A percentile compares a stretch with the other conserved stretches of the same genome.
Evolutionary conservation across 805 yeast species (phyloP).

Genomic region (Barnettozyma sucrosica): DNA sequence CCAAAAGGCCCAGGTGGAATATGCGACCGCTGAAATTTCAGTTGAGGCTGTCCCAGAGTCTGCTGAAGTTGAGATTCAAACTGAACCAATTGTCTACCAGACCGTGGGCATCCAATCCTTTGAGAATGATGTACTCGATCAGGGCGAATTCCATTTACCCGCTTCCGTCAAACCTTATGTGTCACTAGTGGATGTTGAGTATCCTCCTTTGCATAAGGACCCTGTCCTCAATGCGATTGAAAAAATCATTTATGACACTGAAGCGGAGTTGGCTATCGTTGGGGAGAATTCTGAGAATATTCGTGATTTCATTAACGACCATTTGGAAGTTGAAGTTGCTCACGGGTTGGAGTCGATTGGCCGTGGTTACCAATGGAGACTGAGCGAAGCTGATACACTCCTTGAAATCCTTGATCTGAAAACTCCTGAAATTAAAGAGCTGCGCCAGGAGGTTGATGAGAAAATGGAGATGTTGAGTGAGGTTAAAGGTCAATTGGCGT

Average conservation of each 20-base stretch:
- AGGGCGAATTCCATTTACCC: constrained; percentile 23
- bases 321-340: constrained; percentile 20
- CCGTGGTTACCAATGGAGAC: constrained; percentile 33
- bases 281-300: constrained; percentile 27
- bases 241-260: constrained; percentile 22
- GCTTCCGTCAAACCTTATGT: constrained; percentile 14
- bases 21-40: background rate
- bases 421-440: background rate
- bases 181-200: constrained; percentile 17
- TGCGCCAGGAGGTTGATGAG: constrained; percentile 4
- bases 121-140: constrained; percentile 29
- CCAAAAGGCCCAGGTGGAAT: background rate
- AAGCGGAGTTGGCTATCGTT: constrained; percentile 30
- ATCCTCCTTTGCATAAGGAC: constrained; percentile 19
- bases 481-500: constrained; percentile 3
- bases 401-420: constrained; percentile 5
- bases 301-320: constrained; percentile 29
- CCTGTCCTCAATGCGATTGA: constrained; percentile 16
- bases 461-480: background rate
- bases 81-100: constrained; percentile 9
- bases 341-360: constrained; percentile 27
- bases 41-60: constrained; percentile 3
- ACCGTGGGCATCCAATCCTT: constrained; percentile 20
- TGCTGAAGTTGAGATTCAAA: constrained; percentile 11
- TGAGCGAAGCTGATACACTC: constrained; percentile 25